Evolutionary conservation across 495 filamentous ascomycete species (phyloP).

Genomic region (Cladorrhinum samala): DNA sequence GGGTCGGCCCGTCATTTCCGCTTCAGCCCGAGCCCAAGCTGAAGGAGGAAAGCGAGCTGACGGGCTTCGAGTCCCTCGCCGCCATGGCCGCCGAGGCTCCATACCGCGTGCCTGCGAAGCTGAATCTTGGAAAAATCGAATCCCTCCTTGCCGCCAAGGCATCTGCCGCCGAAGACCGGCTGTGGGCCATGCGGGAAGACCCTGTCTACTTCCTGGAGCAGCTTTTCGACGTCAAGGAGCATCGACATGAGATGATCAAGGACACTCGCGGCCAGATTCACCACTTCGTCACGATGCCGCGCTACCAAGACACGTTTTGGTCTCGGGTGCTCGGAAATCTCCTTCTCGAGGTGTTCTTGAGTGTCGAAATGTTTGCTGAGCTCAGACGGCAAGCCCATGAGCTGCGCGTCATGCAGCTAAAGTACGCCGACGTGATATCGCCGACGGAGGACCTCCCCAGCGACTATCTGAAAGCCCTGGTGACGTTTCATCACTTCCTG

Average conservation of each 20-base stretch:
- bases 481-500: constrained; percentile 12
- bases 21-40: constrained; percentile 25
- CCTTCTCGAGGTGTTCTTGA: neutral
- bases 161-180: constrained; percentile 40
- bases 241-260: constrained; percentile 32
- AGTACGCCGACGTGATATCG: constrained; percentile 2
- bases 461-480: constrained; percentile 2
- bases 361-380: constrained; percentile 14
- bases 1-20: constrained; percentile 5
- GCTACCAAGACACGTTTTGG: constrained; percentile 4
- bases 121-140: constrained; percentile 38
- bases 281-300: constrained; percentile 18
- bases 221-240: constrained; percentile 34
- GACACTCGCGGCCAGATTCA: constrained; percentile 22
- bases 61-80: constrained; percentile 13
- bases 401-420: neutral
- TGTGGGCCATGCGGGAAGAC: constrained; percentile 51
- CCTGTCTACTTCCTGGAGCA: constrained; percentile 43
- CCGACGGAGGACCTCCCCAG: constrained; percentile 11
- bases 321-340: constrained; percentile 16
- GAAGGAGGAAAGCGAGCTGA: constrained; percentile 19
- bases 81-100: constrained; percentile 39
- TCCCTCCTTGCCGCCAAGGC: constrained; percentile 33
- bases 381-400: neutral
- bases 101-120: constrained; percentile 35